phyloP scores from a whole-genome alignment of 179 eudicot species.

The Actinidia arguta region DNA sequence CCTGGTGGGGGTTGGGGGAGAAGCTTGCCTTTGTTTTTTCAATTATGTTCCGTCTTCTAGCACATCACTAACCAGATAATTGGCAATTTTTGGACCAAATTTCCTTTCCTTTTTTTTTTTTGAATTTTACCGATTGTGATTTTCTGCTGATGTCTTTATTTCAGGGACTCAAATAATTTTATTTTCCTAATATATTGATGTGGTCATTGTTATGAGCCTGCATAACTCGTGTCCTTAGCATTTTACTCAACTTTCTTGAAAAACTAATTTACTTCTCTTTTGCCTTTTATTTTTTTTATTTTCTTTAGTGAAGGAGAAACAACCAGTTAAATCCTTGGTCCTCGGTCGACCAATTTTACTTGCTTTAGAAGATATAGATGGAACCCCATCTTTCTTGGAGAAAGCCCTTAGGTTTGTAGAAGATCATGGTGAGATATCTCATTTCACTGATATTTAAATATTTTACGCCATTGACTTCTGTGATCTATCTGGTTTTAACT shows the following conservation, averaged over 20 bases:
- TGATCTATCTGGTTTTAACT: slow-evolving; percentile 8
- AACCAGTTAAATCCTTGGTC: slow-evolving; percentile 73
- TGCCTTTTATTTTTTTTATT: background rate
- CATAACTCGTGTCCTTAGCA: background rate
- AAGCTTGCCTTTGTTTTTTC: slow-evolving; percentile 7
- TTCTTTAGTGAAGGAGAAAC: slow-evolving; percentile 63
- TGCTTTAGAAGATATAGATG: slow-evolving; percentile 97
- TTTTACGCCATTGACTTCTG: background rate
- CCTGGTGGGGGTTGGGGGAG: background rate
- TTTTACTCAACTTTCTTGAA: slow-evolving; percentile 8
- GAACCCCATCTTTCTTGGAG: slow-evolving; percentile 95
- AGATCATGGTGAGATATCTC: slow-evolving; percentile 66
- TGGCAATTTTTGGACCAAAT: background rate
- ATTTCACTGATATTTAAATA: background rate
- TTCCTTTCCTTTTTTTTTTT: background rate
- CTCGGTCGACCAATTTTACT: slow-evolving; percentile 93
- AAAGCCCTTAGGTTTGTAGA: slow-evolving; percentile 93
- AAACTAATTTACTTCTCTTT: background rate
- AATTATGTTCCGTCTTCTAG: background rate
- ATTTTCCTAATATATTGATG: slow-evolving; percentile 8
- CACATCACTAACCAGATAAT: background rate
- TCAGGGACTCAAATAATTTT: background rate
- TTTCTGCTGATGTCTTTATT: background rate
- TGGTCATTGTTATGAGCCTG: background rate
- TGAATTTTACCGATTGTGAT: background rate